These are phyloP conservation scores for Pilaira anomala DNA, from an alignment of 192 early-diverging fungal genomes.

Conservation along the genomic window DNA sequence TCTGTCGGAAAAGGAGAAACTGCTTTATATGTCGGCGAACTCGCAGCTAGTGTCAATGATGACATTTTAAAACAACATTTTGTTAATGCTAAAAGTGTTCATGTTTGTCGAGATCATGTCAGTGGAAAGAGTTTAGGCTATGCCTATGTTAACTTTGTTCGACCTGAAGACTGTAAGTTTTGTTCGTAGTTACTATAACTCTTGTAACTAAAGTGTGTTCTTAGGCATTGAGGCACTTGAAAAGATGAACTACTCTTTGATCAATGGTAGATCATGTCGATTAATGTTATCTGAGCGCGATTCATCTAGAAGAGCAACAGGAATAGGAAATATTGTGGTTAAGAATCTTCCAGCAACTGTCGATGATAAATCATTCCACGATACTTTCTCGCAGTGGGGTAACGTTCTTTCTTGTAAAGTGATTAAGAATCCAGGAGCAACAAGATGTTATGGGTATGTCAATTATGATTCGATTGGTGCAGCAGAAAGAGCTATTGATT, in stretches of 20 bases:
- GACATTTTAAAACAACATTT: slow-evolving; percentile 84
- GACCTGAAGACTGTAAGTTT: slow-evolving; percentile 55
- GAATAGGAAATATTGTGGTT: slow-evolving; percentile 88
- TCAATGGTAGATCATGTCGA: slow-evolving; percentile 83
- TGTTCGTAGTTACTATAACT: neutral
- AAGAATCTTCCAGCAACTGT: slow-evolving; percentile 89
- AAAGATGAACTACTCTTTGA: slow-evolving; percentile 78
- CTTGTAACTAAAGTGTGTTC: neutral
- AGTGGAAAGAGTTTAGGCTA: slow-evolving; percentile 86
- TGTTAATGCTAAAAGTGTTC: slow-evolving; percentile 81
- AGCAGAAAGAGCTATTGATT: slow-evolving; percentile 78
- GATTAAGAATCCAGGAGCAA: slow-evolving; percentile 53
- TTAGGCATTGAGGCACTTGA: slow-evolving; percentile 71
- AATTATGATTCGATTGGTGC: slow-evolving; percentile 84
- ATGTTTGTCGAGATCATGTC: slow-evolving; percentile 86
- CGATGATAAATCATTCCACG: slow-evolving; percentile 88
- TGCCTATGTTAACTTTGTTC: slow-evolving; percentile 89
- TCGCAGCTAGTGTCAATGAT: slow-evolving; percentile 83
- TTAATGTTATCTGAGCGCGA: slow-evolving; percentile 95
- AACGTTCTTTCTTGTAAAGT: slow-evolving; percentile 87
- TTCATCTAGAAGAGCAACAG: slow-evolving; percentile 66
- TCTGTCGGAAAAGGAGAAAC: slow-evolving; percentile 12
- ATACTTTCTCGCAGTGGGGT: slow-evolving; percentile 88
- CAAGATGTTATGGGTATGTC: slow-evolving; percentile 86
- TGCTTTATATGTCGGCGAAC: slow-evolving; percentile 86